These are phyloP conservation scores for Nidularia pulvinata DNA, from an alignment of 768 basidiomycete species.

Conservation along the genomic window DNA sequence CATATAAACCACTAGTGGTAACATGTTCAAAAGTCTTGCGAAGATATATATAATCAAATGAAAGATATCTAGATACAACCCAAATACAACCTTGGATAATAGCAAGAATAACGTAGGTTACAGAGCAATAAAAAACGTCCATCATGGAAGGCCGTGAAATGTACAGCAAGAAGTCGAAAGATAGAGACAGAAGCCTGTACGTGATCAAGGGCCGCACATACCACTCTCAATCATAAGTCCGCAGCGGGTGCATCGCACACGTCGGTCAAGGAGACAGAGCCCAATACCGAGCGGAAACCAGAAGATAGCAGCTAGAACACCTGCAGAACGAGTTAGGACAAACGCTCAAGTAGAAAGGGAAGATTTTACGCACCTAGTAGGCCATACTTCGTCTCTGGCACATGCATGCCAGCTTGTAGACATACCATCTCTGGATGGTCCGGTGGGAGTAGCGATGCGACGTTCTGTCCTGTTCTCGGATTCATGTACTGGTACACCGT, in stretches of 20 bases:
- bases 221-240: slow-evolving; percentile 42
- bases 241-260: slow-evolving; percentile 61
- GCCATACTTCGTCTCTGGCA: slow-evolving; percentile 63
- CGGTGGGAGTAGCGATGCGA: slow-evolving; percentile 70
- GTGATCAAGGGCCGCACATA: slow-evolving; percentile 28
- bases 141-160: background rate
- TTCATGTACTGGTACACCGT: slow-evolving; percentile 71
- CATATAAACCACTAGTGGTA: no score
- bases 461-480: slow-evolving; percentile 52
- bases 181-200: background rate
- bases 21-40: no score
- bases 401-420: slow-evolving; percentile 74
- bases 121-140: background rate
- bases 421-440: slow-evolving; percentile 86
- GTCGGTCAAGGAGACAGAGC: slow-evolving; percentile 73
- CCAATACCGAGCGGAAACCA: slow-evolving; percentile 89
- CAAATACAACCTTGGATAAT: no score
- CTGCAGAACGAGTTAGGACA: slow-evolving; percentile 27
- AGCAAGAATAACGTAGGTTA: no score
- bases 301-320: slow-evolving; percentile 77
- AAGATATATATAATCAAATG: no score
- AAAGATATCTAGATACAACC: no score
- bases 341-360: background rate
- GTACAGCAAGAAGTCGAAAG: background rate
- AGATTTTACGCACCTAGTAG: slow-evolving; percentile 56